A percentile compares a stretch with the other conserved stretches of the same genome.
phyloP scores from a whole-genome alignment of 257 asterid species.

The Thymus quinquecostatus region DNA sequence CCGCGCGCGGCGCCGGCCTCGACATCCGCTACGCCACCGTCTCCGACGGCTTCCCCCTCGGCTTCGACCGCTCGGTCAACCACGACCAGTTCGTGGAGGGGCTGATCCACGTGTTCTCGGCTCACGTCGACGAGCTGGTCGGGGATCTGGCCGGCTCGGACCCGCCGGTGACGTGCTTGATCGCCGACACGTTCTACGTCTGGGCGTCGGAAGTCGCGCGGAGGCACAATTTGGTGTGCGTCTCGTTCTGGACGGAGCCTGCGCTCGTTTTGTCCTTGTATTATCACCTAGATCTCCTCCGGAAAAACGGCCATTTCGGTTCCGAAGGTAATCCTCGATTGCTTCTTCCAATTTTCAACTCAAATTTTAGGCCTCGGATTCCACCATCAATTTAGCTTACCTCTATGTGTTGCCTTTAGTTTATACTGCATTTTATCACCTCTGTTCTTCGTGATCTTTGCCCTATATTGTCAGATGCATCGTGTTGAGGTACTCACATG shows the following conservation, averaged over 20 bases:
- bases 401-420: not conserved
- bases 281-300: slow-evolving; percentile 72
- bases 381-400: not conserved
- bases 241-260: slow-evolving; percentile 81
- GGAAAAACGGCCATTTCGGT: slow-evolving; percentile 65
- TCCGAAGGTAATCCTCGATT: slow-evolving; percentile 39
- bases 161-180: slow-evolving; percentile 58
- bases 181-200: slow-evolving; percentile 66
- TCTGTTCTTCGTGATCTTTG: not conserved
- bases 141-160: slow-evolving; percentile 46
- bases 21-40: slow-evolving; percentile 76
- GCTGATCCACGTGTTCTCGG: slow-evolving; percentile 55
- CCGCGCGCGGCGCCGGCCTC: slow-evolving; percentile 62
- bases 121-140: slow-evolving; percentile 61
- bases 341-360: not conserved
- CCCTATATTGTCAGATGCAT: not conserved
- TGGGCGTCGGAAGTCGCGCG: slow-evolving; percentile 65
- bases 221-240: slow-evolving; percentile 56
- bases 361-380: not conserved
- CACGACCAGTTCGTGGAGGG: slow-evolving; percentile 73
- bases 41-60: slow-evolving; percentile 66
- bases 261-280: slow-evolving; percentile 64
- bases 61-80: slow-evolving; percentile 59
- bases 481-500: not conserved
- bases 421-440: not conserved